Evolutionary conservation across 1,139 yeast species (phyloP).

Genomic region (Geotrichum fermentans): DNA sequence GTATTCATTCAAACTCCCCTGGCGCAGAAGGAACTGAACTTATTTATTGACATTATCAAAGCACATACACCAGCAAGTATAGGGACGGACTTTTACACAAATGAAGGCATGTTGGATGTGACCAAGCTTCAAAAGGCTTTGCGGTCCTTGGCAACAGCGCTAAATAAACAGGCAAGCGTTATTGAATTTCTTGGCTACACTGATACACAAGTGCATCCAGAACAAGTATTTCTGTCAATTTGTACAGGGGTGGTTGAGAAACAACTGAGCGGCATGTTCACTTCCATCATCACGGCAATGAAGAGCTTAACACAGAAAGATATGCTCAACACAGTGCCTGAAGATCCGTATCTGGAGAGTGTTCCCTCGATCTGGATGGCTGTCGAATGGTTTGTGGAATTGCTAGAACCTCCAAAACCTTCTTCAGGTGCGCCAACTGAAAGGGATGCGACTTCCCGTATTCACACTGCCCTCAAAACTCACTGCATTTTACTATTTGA

Average conservation of each 20-base stretch:
- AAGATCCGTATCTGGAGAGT: conserved; percentile 17
- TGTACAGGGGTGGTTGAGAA: conserved; percentile 37
- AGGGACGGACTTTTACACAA: too few species aligned
- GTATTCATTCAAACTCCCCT: too few species aligned
- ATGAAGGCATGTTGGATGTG: conserved; percentile 35
- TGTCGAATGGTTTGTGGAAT: conserved; percentile 11
- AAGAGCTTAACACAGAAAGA: too few species aligned
- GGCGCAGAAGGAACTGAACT: too few species aligned
- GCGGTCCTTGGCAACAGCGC: conserved; percentile 36
- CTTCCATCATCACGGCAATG: conserved; percentile 32
- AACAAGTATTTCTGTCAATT: conserved; percentile 29
- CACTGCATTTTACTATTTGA: conserved; percentile 7
- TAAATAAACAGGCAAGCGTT: conserved; percentile 35
- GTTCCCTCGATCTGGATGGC: conserved; percentile 19
- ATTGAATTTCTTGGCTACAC: conserved; percentile 40
- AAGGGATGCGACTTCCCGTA: not conserved
- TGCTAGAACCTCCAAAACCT: not conserved
- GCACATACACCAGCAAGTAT: too few species aligned
- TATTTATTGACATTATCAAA: too few species aligned
- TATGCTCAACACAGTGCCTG: too few species aligned
- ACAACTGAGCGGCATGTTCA: conserved; percentile 33
- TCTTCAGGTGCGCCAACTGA: not conserved
- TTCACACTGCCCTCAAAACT: conserved; percentile 19
- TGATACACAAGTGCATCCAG: too few species aligned
- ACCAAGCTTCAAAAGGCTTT: conserved; percentile 32